A percentile compares a stretch with the other conserved stretches of the same genome.
These are phyloP conservation scores for Lentinus polychrous DNA, from an alignment of 1,284 basidiomycete genomes.

Conservation along the genomic window DNA sequence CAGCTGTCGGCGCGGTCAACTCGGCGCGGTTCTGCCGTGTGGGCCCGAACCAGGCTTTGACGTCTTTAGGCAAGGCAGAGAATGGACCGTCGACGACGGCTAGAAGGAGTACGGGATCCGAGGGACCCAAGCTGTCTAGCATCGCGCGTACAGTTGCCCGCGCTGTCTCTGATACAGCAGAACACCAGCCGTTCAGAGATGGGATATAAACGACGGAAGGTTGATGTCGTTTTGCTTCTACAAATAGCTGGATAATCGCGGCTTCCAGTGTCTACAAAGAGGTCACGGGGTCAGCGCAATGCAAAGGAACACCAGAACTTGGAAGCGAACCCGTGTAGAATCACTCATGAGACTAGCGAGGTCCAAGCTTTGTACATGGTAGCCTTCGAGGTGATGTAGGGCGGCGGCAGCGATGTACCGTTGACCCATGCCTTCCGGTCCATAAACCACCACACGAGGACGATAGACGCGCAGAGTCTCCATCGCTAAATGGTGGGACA, in stretches of 20 bases:
- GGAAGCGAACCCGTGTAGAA: conserved; percentile 69
- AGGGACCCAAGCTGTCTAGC: conserved; percentile 84
- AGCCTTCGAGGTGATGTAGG: conserved; percentile 92
- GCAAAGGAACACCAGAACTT: not conserved
- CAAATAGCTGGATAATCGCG: conserved; percentile 91
- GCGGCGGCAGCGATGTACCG: conserved; percentile 84
- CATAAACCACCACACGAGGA: conserved; percentile 84
- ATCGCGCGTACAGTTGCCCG: conserved; percentile 84
- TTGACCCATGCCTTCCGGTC: conserved; percentile 86
- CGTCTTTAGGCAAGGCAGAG: conserved; percentile 71
- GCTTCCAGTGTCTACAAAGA: conserved; percentile 76
- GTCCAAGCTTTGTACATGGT: conserved; percentile 91
- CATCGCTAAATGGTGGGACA: conserved; percentile 55
- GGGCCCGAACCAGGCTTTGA: conserved; percentile 88
- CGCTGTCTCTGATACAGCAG: conserved; percentile 79
- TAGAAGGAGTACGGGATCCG: conserved; percentile 88
- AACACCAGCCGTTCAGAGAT: conserved; percentile 81
- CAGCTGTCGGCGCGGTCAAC: conserved; percentile 43
- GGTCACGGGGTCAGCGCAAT: not conserved
- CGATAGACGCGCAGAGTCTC: conserved; percentile 88
- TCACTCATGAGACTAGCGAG: conserved; percentile 87
- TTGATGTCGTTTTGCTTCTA: conserved; percentile 96
- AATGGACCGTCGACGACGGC: conserved; percentile 82
- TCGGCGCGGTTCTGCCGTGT: conserved; percentile 70
- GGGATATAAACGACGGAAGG: conserved; percentile 96